These are phyloP conservation scores for Scleromitrula shiraiana DNA, from an alignment of 2,329 filamentous ascomycete species.

Conservation along the genomic window DNA sequence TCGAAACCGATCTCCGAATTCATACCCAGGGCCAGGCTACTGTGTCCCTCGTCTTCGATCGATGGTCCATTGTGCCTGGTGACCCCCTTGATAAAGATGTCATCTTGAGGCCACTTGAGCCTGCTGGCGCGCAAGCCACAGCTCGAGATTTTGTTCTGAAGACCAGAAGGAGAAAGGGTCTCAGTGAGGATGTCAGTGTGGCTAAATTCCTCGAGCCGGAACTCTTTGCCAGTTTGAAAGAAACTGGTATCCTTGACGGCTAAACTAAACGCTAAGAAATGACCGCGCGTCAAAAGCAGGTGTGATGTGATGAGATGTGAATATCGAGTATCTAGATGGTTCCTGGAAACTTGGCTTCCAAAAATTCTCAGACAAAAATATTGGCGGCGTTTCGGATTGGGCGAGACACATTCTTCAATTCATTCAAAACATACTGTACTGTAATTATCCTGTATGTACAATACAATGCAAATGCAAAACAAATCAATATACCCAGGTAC, in stretches of 20 bases:
- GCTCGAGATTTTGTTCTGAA: constrained; percentile 96
- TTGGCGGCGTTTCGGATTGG: no score
- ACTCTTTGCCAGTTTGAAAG: constrained; percentile 78
- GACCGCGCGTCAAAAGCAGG: neutral
- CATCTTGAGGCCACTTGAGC: constrained; percentile 74
- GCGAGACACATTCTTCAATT: no score
- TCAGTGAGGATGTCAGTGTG: constrained; percentile 92
- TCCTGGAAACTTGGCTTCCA: no score
- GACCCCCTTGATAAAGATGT: constrained; percentile 88
- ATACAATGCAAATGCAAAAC: no score
- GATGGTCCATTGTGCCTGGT: constrained; percentile 91
- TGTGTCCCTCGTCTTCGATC: constrained; percentile 86
- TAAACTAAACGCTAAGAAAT: constrained; percentile 9
- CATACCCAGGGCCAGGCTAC: constrained; percentile 91
- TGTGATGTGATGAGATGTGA: neutral
- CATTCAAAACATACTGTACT: no score
- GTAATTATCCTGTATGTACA: no score
- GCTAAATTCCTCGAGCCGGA: constrained; percentile 96
- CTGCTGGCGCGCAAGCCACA: constrained; percentile 78
- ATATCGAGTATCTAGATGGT: no score
- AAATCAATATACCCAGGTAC: no score
- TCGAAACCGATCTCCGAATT: constrained; percentile 94
- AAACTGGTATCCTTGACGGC: constrained; percentile 76
- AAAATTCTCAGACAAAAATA: no score
- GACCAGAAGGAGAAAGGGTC: constrained; percentile 83